phyloP scores from a whole-genome alignment of 208 protist species.

The Plasmodiophora brassicae region DNA sequence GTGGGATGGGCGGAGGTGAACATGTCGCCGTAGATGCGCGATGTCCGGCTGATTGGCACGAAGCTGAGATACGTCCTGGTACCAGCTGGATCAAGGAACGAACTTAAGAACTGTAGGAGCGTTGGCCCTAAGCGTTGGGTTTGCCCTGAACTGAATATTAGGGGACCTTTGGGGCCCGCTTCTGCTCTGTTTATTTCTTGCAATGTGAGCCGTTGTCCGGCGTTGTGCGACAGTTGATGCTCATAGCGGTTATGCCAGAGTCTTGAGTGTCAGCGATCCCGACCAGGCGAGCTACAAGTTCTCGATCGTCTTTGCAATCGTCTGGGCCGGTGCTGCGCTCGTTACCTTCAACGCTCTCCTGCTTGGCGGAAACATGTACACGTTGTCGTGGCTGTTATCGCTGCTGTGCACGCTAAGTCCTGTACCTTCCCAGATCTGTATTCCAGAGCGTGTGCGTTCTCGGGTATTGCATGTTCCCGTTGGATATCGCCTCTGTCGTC shows the following conservation, averaged over 20 bases:
- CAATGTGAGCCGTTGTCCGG: slow-evolving; percentile 21
- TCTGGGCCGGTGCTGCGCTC: slow-evolving; percentile 53
- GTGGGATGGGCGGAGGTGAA: background rate
- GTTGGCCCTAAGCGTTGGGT: background rate
- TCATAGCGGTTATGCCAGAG: background rate
- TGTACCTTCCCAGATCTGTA: slow-evolving; percentile 36
- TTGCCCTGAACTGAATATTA: background rate
- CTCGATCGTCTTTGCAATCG: slow-evolving; percentile 58
- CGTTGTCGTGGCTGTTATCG: background rate
- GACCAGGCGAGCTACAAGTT: slow-evolving; percentile 51
- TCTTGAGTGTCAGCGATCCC: background rate
- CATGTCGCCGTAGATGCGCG: background rate
- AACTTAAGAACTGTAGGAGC: slow-evolving; percentile 16
- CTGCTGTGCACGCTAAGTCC: background rate
- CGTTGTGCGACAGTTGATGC: background rate
- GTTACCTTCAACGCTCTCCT: slow-evolving; percentile 58
- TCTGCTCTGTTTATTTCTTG: slow-evolving; percentile 52
- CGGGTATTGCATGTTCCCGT: slow-evolving; percentile 59
- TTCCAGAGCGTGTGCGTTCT: slow-evolving; percentile 62
- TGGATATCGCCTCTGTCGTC: slow-evolving; percentile 36
- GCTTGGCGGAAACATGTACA: slow-evolving; percentile 53
- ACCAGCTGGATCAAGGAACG: background rate
- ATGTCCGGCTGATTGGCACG: background rate
- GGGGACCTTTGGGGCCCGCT: slow-evolving; percentile 64
- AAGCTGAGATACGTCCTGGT: background rate